A percentile compares a stretch with the other conserved stretches of the same genome.
Conservation (phyloP, 345 rosid species). For the Linum usitatissimum region DNA sequence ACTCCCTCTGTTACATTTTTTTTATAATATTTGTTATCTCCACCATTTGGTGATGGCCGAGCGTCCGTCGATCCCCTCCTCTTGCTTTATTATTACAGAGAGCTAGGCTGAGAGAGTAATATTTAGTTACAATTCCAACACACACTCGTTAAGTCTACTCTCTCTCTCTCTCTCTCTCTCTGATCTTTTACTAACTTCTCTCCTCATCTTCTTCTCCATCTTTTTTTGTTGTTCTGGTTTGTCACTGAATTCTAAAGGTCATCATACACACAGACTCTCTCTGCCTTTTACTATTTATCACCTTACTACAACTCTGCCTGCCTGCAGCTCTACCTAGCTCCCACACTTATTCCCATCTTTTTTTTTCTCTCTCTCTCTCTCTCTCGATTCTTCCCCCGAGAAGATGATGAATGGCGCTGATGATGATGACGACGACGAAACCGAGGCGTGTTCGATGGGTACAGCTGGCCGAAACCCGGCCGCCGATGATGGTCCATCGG, state of each 20-base stretch:
- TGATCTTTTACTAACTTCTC: conserved; percentile 13
- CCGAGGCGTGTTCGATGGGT: conserved; percentile 45
- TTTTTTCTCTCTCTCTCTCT: conserved; percentile 9
- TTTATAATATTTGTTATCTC: too few species aligned
- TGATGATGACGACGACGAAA: conserved; percentile 27
- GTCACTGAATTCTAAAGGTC: conserved; percentile 27
- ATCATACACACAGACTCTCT: neutral
- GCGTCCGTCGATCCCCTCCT: too few species aligned
- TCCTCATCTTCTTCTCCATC: neutral
- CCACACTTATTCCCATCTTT: conserved; percentile 17
- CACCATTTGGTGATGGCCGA: too few species aligned
- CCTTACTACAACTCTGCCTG: neutral
- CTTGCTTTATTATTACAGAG: neutral
- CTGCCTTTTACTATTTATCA: conserved; percentile 3
- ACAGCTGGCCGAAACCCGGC: conserved; percentile 24
- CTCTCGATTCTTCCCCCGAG: neutral
- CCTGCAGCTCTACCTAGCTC: neutral
- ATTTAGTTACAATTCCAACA: conserved; percentile 52
- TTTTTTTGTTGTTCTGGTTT: too few species aligned
- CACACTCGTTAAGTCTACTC: conserved; percentile 6
- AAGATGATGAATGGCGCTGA: conserved; percentile 19
- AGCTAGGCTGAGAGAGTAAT: conserved; percentile 6
- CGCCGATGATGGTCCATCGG: too few species aligned
- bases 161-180: conserved; percentile 14
- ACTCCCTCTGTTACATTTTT: too few species aligned